Percentiles rank a stretch among this genome's conserved stretches.
phyloP scores from a whole-genome alignment of 73 alveolate genomes.

The Symbiodinium pilosum region DNA sequence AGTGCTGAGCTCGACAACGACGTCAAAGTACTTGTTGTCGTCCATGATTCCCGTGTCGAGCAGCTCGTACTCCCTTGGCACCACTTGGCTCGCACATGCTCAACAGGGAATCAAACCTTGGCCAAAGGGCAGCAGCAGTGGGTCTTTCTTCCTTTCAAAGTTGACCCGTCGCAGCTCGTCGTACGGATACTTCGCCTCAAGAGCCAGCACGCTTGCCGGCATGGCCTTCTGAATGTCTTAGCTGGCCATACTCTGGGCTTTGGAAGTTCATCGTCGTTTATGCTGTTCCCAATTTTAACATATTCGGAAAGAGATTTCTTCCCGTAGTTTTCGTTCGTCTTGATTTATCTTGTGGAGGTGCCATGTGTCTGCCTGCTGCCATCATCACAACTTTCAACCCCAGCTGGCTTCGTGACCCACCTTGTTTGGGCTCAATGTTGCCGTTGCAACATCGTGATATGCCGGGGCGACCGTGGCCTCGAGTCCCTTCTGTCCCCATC shows the following conservation, averaged over 20 bases:
- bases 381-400: too few relatives aligned
- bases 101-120: background rate
- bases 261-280: conserved; percentile 81
- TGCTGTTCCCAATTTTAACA: too few relatives aligned
- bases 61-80: conserved; percentile 90
- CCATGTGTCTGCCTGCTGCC: too few relatives aligned
- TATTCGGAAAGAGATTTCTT: too few relatives aligned
- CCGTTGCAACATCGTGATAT: too few relatives aligned
- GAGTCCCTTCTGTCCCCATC: too few relatives aligned
- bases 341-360: too few relatives aligned
- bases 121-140: conserved; percentile 34
- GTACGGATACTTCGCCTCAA: conserved; percentile 67
- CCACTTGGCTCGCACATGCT: background rate
- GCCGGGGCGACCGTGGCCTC: too few relatives aligned
- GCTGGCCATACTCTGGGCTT: conserved; percentile 27
- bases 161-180: conserved; percentile 82
- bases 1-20: conserved; percentile 32
- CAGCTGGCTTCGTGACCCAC: too few relatives aligned
- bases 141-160: conserved; percentile 78
- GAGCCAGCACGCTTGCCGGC: background rate
- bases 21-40: conserved; percentile 64
- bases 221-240: background rate
- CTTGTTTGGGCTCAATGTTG: too few relatives aligned
- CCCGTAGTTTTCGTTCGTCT: too few relatives aligned
- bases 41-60: conserved; percentile 92